phyloP scores from a whole-genome alignment of 345 rosid species.

The Eucalyptus regnans region DNA sequence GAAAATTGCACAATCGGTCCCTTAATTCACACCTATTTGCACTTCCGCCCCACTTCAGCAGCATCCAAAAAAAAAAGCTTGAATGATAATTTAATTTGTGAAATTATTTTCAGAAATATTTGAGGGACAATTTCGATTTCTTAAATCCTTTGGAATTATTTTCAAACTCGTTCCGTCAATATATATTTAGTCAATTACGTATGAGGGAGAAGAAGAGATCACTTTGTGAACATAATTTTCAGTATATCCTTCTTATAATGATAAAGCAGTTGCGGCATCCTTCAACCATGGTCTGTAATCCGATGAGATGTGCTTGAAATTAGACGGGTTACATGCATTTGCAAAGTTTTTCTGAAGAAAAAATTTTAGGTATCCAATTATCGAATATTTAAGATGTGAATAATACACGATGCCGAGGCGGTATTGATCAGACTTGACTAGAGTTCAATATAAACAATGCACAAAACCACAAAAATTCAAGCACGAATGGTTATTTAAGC shows the following conservation, averaged over 20 bases:
- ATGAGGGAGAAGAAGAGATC: neutral
- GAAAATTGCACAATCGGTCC: neutral
- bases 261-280: neutral
- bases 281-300: neutral
- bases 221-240: neutral
- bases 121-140: neutral
- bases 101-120: too few species aligned
- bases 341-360: neutral
- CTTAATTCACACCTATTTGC: neutral
- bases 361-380: neutral
- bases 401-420: neutral
- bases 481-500: neutral
- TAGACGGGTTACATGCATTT: neutral
- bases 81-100: too few species aligned
- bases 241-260: neutral
- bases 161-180: accelerated
- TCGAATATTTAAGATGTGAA: neutral
- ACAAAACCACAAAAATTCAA: neutral
- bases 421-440: neutral
- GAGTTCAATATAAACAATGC: neutral
- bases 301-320: neutral
- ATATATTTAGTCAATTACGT: accelerated
- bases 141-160: neutral
- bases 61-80: neutral
- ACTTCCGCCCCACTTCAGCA: neutral